Evolutionary conservation across 2,329 filamentous ascomycete species (phyloP).

Genomic region (Fusarium denticulatum): DNA sequence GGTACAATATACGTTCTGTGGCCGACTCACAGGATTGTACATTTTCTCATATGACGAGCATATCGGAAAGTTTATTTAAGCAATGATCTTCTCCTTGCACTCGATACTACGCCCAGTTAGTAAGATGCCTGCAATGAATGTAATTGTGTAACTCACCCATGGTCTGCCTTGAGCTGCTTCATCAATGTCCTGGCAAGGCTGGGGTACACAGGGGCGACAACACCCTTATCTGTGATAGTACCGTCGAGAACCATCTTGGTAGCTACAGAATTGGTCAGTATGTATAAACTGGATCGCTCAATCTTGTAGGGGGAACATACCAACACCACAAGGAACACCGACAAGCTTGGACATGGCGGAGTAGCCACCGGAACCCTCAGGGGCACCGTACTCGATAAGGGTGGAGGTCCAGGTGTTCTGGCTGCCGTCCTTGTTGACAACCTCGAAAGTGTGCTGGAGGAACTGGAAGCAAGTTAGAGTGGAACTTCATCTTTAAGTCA

Average conservation of each 20-base stretch:
- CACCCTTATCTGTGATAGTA: conserved; percentile 75
- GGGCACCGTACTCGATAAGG: conserved; percentile 83
- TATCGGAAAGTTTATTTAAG: conserved; percentile 3
- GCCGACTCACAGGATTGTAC: background rate
- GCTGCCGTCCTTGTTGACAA: conserved; percentile 69
- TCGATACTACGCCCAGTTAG: conserved; percentile 14
- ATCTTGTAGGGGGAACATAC: background rate
- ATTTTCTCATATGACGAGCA: background rate
- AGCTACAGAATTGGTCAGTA: conserved; percentile 46
- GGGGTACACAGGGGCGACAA: conserved; percentile 79
- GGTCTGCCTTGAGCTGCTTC: conserved; percentile 80
- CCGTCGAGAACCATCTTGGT: conserved; percentile 82
- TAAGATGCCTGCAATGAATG: background rate
- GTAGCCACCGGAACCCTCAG: conserved; percentile 79
- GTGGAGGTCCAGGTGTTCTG: conserved; percentile 83
- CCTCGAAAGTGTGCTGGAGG: conserved; percentile 72
- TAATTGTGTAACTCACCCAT: conserved; percentile 54
- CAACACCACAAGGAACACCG: conserved; percentile 69
- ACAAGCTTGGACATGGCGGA: conserved; percentile 86
- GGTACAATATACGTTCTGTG: background rate
- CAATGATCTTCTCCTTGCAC: conserved; percentile 30
- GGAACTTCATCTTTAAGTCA: background rate
- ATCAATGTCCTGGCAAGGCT: conserved; percentile 79
- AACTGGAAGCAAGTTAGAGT: conserved; percentile 7
- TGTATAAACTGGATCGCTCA: background rate